Base-by-base conservation (phyloP, 2,329 filamentous ascomycete species). In the Beauveria medogensis region DNA sequence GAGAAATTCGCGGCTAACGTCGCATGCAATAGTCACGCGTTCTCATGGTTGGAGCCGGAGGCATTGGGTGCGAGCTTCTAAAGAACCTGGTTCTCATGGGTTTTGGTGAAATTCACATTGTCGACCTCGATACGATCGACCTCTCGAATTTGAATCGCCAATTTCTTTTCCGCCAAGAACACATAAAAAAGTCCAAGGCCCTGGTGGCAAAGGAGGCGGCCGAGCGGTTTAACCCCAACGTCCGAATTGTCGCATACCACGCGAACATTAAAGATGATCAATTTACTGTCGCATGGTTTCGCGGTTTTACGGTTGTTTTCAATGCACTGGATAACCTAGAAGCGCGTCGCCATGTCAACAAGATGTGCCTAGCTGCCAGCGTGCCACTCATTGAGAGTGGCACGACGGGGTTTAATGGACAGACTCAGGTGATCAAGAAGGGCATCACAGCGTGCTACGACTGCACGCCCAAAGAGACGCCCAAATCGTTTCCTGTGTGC, bases 111-210 rank as follows among this genome's bases (percentile, higher is more conserved):
- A 87, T 97, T 55, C 90, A 96, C 74, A 88, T 97, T 51, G 91
- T 99, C 67, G 94, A 99, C 74, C 89, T 99, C 63, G 94, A 99
- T 74, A 99, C 94, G 1, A 97, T 99, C 76, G 94, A 99, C 72
- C 82, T 99, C 24, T 96, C 92, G 77, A 99, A 99, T 72, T 82
- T 99, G 55, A 99, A 99, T 69, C 90, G 94, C 60, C 94, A 99
- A 74, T 99, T 99, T 70, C 86, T 99, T 53, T 99, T 99, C 74
- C 85, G 92, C 63, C 89, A 93, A 69, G 92, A 97, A 72, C 94
- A 99, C 71, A 97, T 99, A 75, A 97, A 97, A 75, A 96, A 96
- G 74, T 86, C 93, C 1, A 99, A 99, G 73, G 92, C 94, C 56
- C 76, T 96, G 76, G 92, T 97, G 65, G 94, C 93, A 53, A 96